Percentiles rank a stretch among this genome's conserved stretches.
These are phyloP conservation scores for Glaciozyma martinii DNA, from an alignment of 768 basidiomycete species.

Conservation along the genomic window DNA sequence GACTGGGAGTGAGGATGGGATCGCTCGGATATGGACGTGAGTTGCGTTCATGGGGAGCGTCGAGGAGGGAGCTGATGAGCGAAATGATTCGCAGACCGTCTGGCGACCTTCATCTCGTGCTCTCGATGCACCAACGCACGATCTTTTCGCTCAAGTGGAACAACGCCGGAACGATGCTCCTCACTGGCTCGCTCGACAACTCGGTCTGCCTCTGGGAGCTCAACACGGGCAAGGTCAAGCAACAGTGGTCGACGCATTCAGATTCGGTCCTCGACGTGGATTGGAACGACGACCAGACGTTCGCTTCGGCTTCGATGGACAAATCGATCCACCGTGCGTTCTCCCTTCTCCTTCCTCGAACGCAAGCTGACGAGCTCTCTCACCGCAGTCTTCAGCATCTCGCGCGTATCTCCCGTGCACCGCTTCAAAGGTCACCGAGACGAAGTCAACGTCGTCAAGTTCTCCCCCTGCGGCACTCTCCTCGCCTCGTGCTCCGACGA, in stretches of 20 bases:
- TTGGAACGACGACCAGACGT: slow-evolving; percentile 33
- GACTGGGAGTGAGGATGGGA: slow-evolving; percentile 37
- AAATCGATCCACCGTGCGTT: slow-evolving; percentile 31
- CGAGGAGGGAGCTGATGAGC: not conserved
- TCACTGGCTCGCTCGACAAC: slow-evolving; percentile 34
- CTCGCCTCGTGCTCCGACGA: slow-evolving; percentile 39
- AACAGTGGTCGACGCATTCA: slow-evolving; percentile 31
- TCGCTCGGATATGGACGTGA: slow-evolving; percentile 38
- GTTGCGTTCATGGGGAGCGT: not conserved
- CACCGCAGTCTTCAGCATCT: slow-evolving; percentile 21
- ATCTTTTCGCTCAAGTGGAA: slow-evolving; percentile 33
- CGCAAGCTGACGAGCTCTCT: not conserved
- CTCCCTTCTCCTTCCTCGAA: not conserved
- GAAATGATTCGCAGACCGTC: slow-evolving; percentile 2
- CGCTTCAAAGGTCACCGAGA: slow-evolving; percentile 38
- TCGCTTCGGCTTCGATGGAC: slow-evolving; percentile 31
- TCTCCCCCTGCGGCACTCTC: slow-evolving; percentile 32
- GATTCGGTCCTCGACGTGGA: slow-evolving; percentile 33
- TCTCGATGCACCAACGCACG: slow-evolving; percentile 32
- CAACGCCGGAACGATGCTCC: slow-evolving; percentile 32
- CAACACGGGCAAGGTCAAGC: slow-evolving; percentile 31
- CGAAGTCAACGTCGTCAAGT: slow-evolving; percentile 38
- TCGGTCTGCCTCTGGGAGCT: slow-evolving; percentile 37
- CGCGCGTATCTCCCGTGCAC: slow-evolving; percentile 25
- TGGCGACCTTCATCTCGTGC: slow-evolving; percentile 32